Conservation (phyloP, 1,284 basidiomycete genomes). For the Mycena sp. region DNA sequence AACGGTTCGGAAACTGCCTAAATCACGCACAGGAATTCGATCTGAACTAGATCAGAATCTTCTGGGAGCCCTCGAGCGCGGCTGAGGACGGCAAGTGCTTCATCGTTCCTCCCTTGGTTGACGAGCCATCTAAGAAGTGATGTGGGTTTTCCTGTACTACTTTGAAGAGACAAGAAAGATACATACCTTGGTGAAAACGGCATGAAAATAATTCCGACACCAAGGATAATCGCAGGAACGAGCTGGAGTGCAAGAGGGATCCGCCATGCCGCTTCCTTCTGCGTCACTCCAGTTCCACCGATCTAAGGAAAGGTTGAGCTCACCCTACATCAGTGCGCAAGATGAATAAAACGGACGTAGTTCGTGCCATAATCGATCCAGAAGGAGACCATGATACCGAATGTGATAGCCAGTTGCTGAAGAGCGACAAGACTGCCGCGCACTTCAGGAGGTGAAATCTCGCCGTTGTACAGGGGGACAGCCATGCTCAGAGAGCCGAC, state of each 20-base stretch:
- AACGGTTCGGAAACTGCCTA: background rate
- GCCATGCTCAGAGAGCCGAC: constrained; percentile 81
- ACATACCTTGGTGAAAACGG: constrained; percentile 70
- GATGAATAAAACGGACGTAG: constrained; percentile 12
- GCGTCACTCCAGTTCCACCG: constrained; percentile 63
- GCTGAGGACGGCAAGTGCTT: constrained; percentile 74
- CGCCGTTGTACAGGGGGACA: constrained; percentile 80
- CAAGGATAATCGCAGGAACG: constrained; percentile 75
- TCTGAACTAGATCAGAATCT: constrained; percentile 74
- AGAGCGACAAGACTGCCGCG: constrained; percentile 84
- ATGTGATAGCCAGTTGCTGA: constrained; percentile 63
- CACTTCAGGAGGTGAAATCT: constrained; percentile 82
- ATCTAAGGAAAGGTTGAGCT: constrained; percentile 53
- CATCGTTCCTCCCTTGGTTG: constrained; percentile 77
- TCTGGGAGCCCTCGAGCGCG: constrained; percentile 64
- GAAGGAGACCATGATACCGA: constrained; percentile 56
- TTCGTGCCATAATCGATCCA: constrained; percentile 76
- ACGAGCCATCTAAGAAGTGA: constrained; percentile 67
- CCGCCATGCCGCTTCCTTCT: constrained; percentile 78
- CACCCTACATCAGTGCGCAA: background rate
- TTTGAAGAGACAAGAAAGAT: constrained; percentile 9
- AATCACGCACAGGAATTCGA: constrained; percentile 76
- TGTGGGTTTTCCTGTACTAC: constrained; percentile 19
- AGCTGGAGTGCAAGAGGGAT: constrained; percentile 82
- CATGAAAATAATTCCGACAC: constrained; percentile 72